Base-by-base conservation (phyloP, 495 filamentous ascomycete genomes). In the Trichoderma reesei region DNA sequence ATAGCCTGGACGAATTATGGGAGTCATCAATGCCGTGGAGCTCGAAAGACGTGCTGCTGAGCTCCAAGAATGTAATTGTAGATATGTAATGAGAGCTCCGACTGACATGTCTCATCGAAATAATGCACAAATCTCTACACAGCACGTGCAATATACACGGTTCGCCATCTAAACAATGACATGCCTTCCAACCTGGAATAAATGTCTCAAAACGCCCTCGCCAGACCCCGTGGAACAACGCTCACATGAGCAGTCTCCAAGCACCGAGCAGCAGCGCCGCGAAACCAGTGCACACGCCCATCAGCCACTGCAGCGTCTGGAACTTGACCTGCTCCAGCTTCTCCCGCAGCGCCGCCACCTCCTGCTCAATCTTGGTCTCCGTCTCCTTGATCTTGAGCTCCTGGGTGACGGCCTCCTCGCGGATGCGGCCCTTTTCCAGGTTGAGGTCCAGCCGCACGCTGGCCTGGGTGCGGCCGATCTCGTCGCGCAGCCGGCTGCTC, bases 341-440 rank as follows among this genome's bases (percentile, higher is more conserved):
- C 77, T 97, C 94, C 66, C 90, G 79, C 68, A 99, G 72, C 26
- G 88, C 89, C 31, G 94, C 94, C 46, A 94, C 92, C 78, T 98
- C 94, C 78, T 97, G 94, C 79, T 99, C 94, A 75, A 99, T 98
- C 72, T 94, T 84, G 59, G 92, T 96, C 76, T 99, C 94, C 18
- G 95, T 98, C 81, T 99, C 94, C 79, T 96, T 96, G 68, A 99
- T 91, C 78, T 96, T 96, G 78, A 99, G 82, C 76, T 98, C 94
- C 79, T 98, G 94, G 68, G 90, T 88, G 69, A 96, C 96, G 9
- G 92, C 91, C 78, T 99, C 94, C 75, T 99, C 94, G 63, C 95
- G 84, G 66, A 99, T 98, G 59, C 94, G 80, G 3, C 94, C 94
- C 80, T 99, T 99, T 70, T 99, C 94, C 14, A 99, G 75, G 74